Evolutionary conservation across 805 yeast genomes (phyloP).

Genomic region (Maudiozyma saulgeensis): DNA sequence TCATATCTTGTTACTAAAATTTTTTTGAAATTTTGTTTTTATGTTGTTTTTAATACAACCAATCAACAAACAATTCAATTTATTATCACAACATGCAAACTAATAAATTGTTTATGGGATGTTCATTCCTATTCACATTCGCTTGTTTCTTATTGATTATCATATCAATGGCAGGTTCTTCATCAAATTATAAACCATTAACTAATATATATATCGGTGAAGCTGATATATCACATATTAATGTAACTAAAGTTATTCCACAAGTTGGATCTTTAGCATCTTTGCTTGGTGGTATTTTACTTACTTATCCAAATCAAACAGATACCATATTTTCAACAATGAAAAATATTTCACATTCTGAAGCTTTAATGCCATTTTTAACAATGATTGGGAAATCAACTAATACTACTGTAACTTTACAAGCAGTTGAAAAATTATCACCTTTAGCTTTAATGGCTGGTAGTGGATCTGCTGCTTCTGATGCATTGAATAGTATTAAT

Average conservation of each 20-base stretch:
- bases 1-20: neutral
- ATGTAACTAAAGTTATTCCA: constrained; percentile 28
- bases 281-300: constrained; percentile 21
- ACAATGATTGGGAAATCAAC: constrained; percentile 19
- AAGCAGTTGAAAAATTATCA: constrained; percentile 18
- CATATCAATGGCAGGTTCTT: constrained; percentile 26
- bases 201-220: constrained; percentile 26
- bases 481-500: constrained; percentile 10
- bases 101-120: constrained; percentile 2
- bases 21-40: neutral
- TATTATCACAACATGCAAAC: neutral
- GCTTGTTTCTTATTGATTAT: constrained; percentile 22
- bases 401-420: constrained; percentile 18
- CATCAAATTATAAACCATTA: constrained; percentile 23
- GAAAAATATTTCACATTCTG: constrained; percentile 18
- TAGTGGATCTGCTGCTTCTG: constrained; percentile 8
- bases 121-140: constrained; percentile 15
- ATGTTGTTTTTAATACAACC: neutral
- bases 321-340: constrained; percentile 17
- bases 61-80: neutral
- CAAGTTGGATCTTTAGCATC: constrained; percentile 20
- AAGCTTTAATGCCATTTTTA: constrained; percentile 24
- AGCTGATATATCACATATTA: constrained; percentile 26
- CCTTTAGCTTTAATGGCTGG: constrained; percentile 18
- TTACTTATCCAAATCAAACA: constrained; percentile 15